Evolutionary conservation across 2,329 filamentous ascomycete genomes (phyloP), one percentile per base, ranked within the genome.

Genomic region (Aspergillus oerlinghausenensis): DNA sequence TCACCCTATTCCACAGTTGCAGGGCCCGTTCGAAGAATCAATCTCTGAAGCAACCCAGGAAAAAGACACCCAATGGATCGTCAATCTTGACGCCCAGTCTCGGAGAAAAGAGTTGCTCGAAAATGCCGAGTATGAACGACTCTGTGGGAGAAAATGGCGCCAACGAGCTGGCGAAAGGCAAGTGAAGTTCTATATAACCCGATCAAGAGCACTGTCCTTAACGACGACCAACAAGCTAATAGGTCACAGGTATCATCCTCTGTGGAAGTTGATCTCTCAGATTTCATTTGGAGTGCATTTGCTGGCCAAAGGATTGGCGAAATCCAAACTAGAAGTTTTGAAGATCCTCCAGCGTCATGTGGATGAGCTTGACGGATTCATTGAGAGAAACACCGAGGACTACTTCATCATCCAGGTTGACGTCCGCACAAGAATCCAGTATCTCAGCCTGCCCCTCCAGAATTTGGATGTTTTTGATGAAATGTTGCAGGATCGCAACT

Each of bases 221-320:
- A 23, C 7, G 17, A 14, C 17, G 17, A 28, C n/a, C 17, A 25
- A 26, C 21, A 26, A 43, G 50, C 61, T 63, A 53, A 60, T 55
- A 17, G 21, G 14, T 23, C 52, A 17, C 70, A 84, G 85, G 67
- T 88, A 91, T 68, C 94, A 97, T 70, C 91, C 95, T 61, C 79
- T 97, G 58, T 88, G 88, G 79, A 97, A 97, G 76, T 84, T 97
- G 50, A 84, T 95, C 69, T 87, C 93, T 17, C 93, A 97, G 74
- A 92, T 97, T 64, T 88, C 91, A 1, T 97, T 97, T 72, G 93
- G 94, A 21, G 87, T 97, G 40, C 92, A 97, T 72, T 80, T 97
- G 48, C 77, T 97, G 56, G 84, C 95, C 55, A 87, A 92, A 67
- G 86, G 87, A 59, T 84, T 95, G 71, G 92, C 94, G 53, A 96